Evolutionary conservation across 345 rosid genomes (phyloP), one percentile per base, ranked within the genome.

Genomic region (Luvunga scandens): DNA sequence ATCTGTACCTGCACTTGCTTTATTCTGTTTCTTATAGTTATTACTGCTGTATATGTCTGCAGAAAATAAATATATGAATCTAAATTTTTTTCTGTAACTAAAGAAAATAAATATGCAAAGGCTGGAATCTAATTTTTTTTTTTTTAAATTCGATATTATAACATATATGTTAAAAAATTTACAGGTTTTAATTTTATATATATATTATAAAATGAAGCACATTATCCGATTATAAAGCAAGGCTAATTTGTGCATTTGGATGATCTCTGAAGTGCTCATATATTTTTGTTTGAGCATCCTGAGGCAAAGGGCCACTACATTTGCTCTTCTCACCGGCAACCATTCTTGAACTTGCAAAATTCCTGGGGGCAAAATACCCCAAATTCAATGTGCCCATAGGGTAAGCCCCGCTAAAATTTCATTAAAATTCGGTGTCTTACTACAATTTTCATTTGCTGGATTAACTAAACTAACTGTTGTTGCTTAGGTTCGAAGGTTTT

Each of bases 241-340:
- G 95, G 98, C 33, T 91, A 96, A 24, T 96, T 82, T 60, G 93
- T 94, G 56, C 98, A 96, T 73, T 81, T 94, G 81, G 98, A 94
- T 72, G 99, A 96, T 76, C 89, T 94, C n/a, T 91, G 98, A 87
- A 88, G 76, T 50, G 78, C 95, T 33, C 99, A 96, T 75, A 90
- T 94, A 67, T 92, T 82, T 84, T 70, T 92, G 80, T 94, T 64
- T 61, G 95, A 96, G 86, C 61, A 91, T 71, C 92, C 89, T 6
- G 66, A 77, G 27, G 94, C 98, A 2, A 82, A 90, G 74, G 99
- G 99, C 42, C 92, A 98, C 7, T 96, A 94, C 82, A 79, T 96
- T 55, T 91, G 98, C 82, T 90, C 90, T 69, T 86, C 97, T 10
- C 85, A 92, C 31, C 82, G 21, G 97, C 91, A 7, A 85, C 84